Evolutionary conservation across 1,284 basidiomycete genomes (phyloP).

Genomic region (Puccinia novopanici): DNA sequence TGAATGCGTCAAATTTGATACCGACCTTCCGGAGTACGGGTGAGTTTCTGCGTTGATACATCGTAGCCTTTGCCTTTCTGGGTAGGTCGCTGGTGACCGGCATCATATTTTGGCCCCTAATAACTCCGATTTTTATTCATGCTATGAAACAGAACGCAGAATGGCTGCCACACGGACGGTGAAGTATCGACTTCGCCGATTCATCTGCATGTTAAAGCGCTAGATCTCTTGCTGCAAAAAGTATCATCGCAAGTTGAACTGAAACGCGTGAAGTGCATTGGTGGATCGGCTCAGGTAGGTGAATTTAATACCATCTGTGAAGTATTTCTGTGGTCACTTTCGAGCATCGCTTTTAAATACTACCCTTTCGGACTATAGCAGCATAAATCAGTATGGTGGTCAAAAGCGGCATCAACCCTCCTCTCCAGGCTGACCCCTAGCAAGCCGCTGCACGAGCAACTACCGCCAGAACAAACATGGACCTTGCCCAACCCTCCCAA

Average conservation of each 20-base stretch:
- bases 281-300: slow-evolving; percentile 44
- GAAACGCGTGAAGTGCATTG: slow-evolving; percentile 39
- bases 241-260: slow-evolving; percentile 40
- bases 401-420: slow-evolving; percentile 41
- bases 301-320: background rate
- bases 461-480: slow-evolving; percentile 41
- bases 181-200: slow-evolving; percentile 31
- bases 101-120: background rate
- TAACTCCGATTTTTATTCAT: background rate
- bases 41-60: slow-evolving; percentile 74
- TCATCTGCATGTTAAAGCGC: slow-evolving; percentile 40
- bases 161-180: slow-evolving; percentile 40
- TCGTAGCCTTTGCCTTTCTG: slow-evolving; percentile 21
- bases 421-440: slow-evolving; percentile 36
- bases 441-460: slow-evolving; percentile 38
- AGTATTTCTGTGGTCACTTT: background rate
- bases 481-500: slow-evolving; percentile 42
- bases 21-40: slow-evolving; percentile 76
- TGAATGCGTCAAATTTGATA: slow-evolving; percentile 75
- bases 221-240: slow-evolving; percentile 34
- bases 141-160: slow-evolving; percentile 20
- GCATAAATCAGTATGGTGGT: slow-evolving; percentile 46
- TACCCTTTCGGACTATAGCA: slow-evolving; percentile 9
- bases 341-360: background rate
- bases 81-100: background rate